A percentile compares a stretch with the other conserved stretches of the same genome.
phyloP scores from a whole-genome alignment of 495 filamentous ascomycete genomes.

The Aspergillus campestris region DNA sequence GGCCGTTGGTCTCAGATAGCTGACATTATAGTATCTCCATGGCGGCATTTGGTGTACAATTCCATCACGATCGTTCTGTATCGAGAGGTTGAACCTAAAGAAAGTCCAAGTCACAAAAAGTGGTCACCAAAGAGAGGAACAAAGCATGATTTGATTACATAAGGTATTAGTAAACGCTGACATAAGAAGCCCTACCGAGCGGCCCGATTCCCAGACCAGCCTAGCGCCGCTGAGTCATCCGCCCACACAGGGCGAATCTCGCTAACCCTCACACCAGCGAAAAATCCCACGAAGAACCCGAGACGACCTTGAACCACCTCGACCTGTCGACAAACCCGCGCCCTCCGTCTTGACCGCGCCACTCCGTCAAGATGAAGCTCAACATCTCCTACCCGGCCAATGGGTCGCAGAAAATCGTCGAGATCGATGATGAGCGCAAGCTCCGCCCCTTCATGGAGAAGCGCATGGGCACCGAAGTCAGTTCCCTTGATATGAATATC shows the following conservation, averaged over 20 bases:
- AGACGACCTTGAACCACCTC: constrained; percentile 26
- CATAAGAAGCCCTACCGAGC: constrained; percentile 24
- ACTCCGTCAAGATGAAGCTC: constrained; percentile 69
- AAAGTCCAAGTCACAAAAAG: too few species aligned
- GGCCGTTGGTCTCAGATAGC: too few species aligned
- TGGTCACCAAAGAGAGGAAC: too few species aligned
- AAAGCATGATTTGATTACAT: too few species aligned
- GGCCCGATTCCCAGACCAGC: constrained; percentile 4
- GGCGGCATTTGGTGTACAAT: too few species aligned
- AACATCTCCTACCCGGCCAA: constrained; percentile 98
- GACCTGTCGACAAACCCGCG: constrained; percentile 43
- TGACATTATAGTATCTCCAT: too few species aligned
- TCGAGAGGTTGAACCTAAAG: too few species aligned
- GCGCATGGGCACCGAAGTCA: constrained; percentile 96
- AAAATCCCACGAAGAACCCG: constrained; percentile 24
- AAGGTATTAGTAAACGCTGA: constrained; percentile 2
- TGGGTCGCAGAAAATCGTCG: constrained; percentile 97
- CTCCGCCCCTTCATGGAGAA: constrained; percentile 80
- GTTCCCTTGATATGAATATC: constrained; percentile 12
- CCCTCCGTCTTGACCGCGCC: constrained; percentile 47
- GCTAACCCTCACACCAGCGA: constrained; percentile 20
- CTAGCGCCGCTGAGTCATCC: constrained; percentile 22
- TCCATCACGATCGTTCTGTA: too few species aligned
- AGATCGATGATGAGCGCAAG: constrained; percentile 96
- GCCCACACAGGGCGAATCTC: constrained; percentile 26